Evolutionary conservation across 2,329 filamentous ascomycete genomes (phyloP).

Genomic region (Cucurbitaria berberidis): DNA sequence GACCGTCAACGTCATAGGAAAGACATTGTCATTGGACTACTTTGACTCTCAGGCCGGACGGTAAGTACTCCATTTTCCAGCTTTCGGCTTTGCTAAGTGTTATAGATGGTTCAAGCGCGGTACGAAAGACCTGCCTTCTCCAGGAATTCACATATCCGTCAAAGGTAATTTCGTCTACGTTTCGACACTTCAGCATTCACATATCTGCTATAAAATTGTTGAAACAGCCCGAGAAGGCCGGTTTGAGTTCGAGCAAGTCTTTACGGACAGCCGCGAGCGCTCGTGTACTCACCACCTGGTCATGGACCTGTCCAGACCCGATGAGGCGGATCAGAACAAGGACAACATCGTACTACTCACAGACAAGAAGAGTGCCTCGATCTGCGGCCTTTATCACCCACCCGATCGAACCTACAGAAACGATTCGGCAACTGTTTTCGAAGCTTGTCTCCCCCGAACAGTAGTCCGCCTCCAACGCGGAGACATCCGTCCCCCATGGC

Average conservation of each 20-base stretch:
- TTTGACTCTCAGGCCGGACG: conserved; percentile 30
- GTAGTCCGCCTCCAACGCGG: conserved; percentile 59
- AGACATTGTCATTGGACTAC: conserved; percentile 35
- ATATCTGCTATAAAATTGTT: conserved; percentile 55
- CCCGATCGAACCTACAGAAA: conserved; percentile 22
- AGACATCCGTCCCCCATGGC: conserved; percentile 50
- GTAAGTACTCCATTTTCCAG: conserved; percentile 11
- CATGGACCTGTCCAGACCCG: conserved; percentile 14
- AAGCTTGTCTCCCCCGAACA: conserved; percentile 50
- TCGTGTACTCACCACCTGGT: conserved; percentile 35
- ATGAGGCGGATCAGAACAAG: not conserved
- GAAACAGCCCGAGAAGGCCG: conserved; percentile 36
- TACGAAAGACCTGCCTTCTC: conserved; percentile 53
- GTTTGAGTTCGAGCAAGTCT: conserved; percentile 30
- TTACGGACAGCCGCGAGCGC: conserved; percentile 40
- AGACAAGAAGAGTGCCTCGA: conserved; percentile 40
- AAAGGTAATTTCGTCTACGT: conserved; percentile 58
- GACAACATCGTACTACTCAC: conserved; percentile 38
- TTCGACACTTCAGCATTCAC: conserved; percentile 61
- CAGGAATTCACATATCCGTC: conserved; percentile 58
- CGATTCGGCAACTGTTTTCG: conserved; percentile 47
- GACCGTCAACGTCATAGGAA: conserved; percentile 36
- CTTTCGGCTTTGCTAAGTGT: conserved; percentile 2
- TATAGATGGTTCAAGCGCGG: conserved; percentile 50
- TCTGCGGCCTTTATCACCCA: conserved; percentile 41